These are phyloP conservation scores for Eucalyptus albens DNA, from an alignment of 345 rosid species.

Conservation along the genomic window DNA sequence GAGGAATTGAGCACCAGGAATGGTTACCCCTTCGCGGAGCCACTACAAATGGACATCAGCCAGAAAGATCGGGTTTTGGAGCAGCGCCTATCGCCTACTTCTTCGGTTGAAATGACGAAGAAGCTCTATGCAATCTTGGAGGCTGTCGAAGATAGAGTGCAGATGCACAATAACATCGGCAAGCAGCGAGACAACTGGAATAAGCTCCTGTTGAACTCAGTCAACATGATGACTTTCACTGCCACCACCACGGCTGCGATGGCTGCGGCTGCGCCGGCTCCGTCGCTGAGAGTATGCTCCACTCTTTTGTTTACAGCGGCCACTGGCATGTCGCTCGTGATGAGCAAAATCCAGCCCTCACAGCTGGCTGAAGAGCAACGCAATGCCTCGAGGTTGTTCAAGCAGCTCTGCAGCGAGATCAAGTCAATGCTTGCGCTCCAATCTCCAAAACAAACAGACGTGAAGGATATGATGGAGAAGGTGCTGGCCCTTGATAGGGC, in stretches of 20 bases:
- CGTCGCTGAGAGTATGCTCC: neutral
- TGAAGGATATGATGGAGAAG: constrained; percentile 4
- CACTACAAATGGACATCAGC: neutral
- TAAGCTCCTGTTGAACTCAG: constrained; percentile 40
- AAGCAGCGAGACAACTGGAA: constrained; percentile 68
- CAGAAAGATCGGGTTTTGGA: neutral
- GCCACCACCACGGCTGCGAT: constrained; percentile 17
- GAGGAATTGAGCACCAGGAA: neutral
- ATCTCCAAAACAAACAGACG: neutral
- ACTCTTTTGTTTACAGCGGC: constrained; percentile 13
- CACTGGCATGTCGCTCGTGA: constrained; percentile 9
- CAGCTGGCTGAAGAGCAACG: constrained; percentile 35
- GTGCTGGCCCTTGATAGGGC: constrained; percentile 21
- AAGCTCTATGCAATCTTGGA: constrained; percentile 39
- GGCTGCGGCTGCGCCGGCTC: neutral
- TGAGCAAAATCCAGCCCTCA: constrained; percentile 31
- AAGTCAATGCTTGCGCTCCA: neutral
- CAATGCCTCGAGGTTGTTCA: constrained; percentile 16
- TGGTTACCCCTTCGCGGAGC: neutral
- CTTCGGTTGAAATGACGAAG: neutral
- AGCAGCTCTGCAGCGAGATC: constrained; percentile 7
- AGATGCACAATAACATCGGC: constrained; percentile 58
- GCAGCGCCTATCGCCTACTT: neutral
- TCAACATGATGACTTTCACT: constrained; percentile 54
- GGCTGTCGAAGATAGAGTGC: constrained; percentile 46